Evolutionary conservation across 805 yeast species (phyloP).

Genomic region (Candida mattraensis): DNA sequence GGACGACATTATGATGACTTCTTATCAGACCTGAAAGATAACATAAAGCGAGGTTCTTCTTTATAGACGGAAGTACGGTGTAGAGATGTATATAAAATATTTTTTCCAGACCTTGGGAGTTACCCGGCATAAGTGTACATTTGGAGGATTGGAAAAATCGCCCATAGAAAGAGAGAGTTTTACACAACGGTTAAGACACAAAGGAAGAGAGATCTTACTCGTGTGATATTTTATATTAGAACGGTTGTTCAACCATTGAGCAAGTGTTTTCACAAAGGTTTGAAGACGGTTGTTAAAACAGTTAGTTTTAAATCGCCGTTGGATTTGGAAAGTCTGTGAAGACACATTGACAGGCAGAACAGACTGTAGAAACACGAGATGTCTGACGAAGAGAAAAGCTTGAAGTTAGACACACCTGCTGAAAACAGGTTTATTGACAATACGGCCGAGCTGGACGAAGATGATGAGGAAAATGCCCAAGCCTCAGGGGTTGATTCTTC

Average conservation of each 20-base stretch:
- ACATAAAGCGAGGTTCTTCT: slow-evolving; percentile 25
- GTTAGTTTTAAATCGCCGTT: too few species aligned
- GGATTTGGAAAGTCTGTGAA: neutral
- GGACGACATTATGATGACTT: slow-evolving; percentile 52
- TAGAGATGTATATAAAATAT: slow-evolving; percentile 1
- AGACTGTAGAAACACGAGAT: too few species aligned
- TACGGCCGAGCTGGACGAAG: slow-evolving; percentile 32
- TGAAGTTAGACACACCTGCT: slow-evolving; percentile 2
- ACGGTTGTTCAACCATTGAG: too few species aligned
- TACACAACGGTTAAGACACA: too few species aligned
- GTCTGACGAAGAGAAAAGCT: slow-evolving; percentile 21
- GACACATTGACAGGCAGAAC: slow-evolving; percentile 1
- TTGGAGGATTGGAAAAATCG: neutral
- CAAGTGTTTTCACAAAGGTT: too few species aligned
- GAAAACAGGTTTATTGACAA: slow-evolving; percentile 22
- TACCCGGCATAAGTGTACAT: too few species aligned
- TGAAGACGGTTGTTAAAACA: too few species aligned
- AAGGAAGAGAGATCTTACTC: too few species aligned
- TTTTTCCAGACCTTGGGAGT: slow-evolving; percentile 6
- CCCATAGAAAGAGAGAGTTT: too few species aligned
- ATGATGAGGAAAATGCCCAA: slow-evolving; percentile 34
- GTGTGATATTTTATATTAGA: too few species aligned
- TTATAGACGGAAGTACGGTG: slow-evolving; percentile 3
- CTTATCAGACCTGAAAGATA: slow-evolving; percentile 22
- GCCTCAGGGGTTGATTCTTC: slow-evolving; percentile 60